Conservation (phyloP, 257 asterid genomes). For the Rauvolfia tetraphylla region DNA sequence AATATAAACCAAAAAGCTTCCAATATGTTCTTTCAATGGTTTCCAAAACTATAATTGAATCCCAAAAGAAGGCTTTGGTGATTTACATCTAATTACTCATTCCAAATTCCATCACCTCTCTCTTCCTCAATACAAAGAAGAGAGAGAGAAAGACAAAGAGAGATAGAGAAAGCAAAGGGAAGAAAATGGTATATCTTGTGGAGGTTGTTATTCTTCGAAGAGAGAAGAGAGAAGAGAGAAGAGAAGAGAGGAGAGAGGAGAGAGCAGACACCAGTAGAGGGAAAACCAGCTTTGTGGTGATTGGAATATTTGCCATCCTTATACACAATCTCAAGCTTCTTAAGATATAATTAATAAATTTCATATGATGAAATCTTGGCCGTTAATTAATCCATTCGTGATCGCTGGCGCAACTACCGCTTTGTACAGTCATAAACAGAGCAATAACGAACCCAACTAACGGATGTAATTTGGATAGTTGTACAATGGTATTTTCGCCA, state of each 20-base stretch:
- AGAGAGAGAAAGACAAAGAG: slow-evolving; percentile 12
- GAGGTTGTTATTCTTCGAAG: slow-evolving; percentile 44
- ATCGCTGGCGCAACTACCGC: slow-evolving; percentile 37
- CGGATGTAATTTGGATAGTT: slow-evolving; percentile 2
- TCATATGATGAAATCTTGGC: slow-evolving; percentile 20
- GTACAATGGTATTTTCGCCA: not conserved
- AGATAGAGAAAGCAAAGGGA: not conserved
- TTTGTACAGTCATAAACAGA: slow-evolving; percentile 6
- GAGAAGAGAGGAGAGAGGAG: slow-evolving; percentile 5
- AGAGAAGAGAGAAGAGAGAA: slow-evolving; percentile 8
- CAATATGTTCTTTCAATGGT: not conserved
- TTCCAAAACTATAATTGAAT: not conserved
- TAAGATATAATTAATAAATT: not conserved
- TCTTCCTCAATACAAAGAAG: slow-evolving; percentile 28
- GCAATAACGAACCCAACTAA: slow-evolving; percentile 31
- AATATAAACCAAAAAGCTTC: slow-evolving; percentile 19
- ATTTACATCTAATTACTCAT: slow-evolving; percentile 17
- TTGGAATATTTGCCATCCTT: slow-evolving; percentile 31
- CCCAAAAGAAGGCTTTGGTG: slow-evolving; percentile 9
- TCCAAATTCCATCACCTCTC: slow-evolving; percentile 4
- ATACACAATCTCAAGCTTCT: not conserved
- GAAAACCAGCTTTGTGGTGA: slow-evolving; percentile 29
- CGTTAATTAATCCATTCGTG: slow-evolving; percentile 22
- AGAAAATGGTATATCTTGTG: slow-evolving; percentile 37
- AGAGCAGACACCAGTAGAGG: slow-evolving; percentile 16